Conservation (phyloP, 176 grass and related monocot genomes). For the Panicum miliaceum region DNA sequence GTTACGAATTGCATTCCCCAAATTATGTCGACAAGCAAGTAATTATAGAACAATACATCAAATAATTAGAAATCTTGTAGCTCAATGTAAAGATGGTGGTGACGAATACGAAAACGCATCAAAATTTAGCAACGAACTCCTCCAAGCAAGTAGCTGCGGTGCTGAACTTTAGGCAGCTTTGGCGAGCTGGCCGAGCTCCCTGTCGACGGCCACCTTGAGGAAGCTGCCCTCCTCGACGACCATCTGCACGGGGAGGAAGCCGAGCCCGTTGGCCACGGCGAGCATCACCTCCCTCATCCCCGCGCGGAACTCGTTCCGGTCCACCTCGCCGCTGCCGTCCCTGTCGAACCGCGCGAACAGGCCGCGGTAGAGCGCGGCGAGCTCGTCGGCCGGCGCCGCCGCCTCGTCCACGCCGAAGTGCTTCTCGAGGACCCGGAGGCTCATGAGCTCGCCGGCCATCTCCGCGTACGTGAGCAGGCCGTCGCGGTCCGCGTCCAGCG, state of each 20-base stretch:
- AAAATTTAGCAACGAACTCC: neutral
- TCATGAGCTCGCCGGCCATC: constrained; percentile 60
- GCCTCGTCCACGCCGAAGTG: constrained; percentile 60
- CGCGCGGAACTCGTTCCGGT: constrained; percentile 53
- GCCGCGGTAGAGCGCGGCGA: constrained; percentile 41
- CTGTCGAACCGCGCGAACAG: constrained; percentile 63
- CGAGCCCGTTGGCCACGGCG: constrained; percentile 61
- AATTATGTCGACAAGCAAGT: no score
- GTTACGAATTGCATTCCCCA: no score
- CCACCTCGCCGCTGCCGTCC: constrained; percentile 64
- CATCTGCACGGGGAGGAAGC: constrained; percentile 65
- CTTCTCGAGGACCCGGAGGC: constrained; percentile 51
- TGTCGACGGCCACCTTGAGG: constrained; percentile 9
- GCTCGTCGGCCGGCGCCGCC: constrained; percentile 7
- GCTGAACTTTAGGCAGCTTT: constrained; percentile 10
- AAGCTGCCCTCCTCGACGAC: constrained; percentile 80
- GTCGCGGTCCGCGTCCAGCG: constrained; percentile 50
- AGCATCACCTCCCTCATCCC: constrained; percentile 81
- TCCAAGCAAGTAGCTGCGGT: neutral
- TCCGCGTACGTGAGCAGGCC: constrained; percentile 64
- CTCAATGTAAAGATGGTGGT: neutral
- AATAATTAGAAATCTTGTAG: no score
- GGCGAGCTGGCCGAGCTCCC: constrained; percentile 56
- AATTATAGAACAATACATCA: no score
- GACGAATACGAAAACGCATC: no score